Conservation (phyloP, 1,284 basidiomycete species). For the Athelia psychrophila region DNA sequence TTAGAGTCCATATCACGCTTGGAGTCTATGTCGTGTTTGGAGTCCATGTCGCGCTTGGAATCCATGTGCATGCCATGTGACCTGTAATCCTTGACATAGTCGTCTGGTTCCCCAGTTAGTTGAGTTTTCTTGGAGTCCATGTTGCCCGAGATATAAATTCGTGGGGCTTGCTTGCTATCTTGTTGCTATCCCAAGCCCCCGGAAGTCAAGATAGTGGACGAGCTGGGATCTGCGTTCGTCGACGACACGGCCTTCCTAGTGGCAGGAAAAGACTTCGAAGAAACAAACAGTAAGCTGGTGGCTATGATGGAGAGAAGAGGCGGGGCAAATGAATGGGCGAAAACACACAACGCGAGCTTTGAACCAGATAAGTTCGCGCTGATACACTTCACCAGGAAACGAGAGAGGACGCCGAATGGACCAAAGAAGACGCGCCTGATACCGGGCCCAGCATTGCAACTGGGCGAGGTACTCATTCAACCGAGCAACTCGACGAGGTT, state of each 20-base stretch:
- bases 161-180: too few relatives aligned
- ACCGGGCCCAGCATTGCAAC: background rate
- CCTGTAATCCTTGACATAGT: too few relatives aligned
- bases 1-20: too few relatives aligned
- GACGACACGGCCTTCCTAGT: slow-evolving; percentile 23
- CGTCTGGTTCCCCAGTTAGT: too few relatives aligned
- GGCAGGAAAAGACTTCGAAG: slow-evolving; percentile 10
- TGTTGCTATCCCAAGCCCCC: too few relatives aligned
- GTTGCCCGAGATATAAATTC: too few relatives aligned
- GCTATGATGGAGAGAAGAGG: slow-evolving; percentile 15
- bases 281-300: slow-evolving; percentile 12
- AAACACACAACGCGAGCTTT: slow-evolving; percentile 18
- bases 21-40: too few relatives aligned
- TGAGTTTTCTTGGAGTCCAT: too few relatives aligned
- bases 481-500: slow-evolving; percentile 9
- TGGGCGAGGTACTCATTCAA: background rate
- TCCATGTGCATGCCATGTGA: too few relatives aligned
- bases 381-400: slow-evolving; percentile 10
- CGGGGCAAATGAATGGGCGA: slow-evolving; percentile 20
- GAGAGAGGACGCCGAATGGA: background rate
- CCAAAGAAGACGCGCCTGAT: background rate
- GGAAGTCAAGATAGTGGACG: slow-evolving; percentile 11
- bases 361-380: slow-evolving; percentile 21
- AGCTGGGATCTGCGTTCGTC: slow-evolving; percentile 20
- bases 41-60: too few relatives aligned